phyloP scores from a whole-genome alignment of 2,329 filamentous ascomycete species.

The Colletotrichum agaves region DNA sequence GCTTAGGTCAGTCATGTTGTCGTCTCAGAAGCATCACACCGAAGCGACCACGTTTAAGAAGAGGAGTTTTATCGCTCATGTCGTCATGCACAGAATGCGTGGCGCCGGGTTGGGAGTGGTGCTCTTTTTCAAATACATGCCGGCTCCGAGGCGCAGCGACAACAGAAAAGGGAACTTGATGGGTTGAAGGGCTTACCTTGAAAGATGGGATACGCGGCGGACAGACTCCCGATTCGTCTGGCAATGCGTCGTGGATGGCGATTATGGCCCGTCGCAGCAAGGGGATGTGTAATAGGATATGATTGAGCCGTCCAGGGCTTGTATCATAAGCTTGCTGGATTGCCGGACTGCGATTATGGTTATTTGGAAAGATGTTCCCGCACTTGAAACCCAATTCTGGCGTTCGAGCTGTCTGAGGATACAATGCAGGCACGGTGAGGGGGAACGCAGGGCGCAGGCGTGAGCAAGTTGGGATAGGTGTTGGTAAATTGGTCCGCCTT shows the following conservation, averaged over 20 bases:
- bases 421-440: conserved; percentile 25
- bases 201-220: conserved; percentile 22
- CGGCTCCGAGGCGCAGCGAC: conserved; percentile 9
- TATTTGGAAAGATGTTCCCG: conserved; percentile 34
- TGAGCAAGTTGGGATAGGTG: conserved; percentile 13
- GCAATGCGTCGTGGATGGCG: conserved; percentile 23
- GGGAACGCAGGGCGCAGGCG: conserved; percentile 10
- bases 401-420: conserved; percentile 37
- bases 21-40: not conserved
- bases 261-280: conserved; percentile 30
- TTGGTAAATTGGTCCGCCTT: conserved; percentile 24
- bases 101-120: not conserved
- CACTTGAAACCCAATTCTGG: conserved; percentile 38
- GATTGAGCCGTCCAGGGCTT: conserved; percentile 26
- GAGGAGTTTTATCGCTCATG: conserved; percentile 6
- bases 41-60: not conserved
- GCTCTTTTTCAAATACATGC: conserved; percentile 26
- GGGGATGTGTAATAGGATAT: conserved; percentile 15
- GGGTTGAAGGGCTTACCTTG: conserved; percentile 27
- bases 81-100: conserved; percentile 5
- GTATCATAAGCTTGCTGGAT: conserved; percentile 17
- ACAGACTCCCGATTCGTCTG: conserved; percentile 23
- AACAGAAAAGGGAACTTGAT: not conserved
- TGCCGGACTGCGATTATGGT: conserved; percentile 23
- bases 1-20: conserved; percentile 49